A percentile compares a stretch with the other conserved stretches of the same genome.
Conservation (phyloP, 192 early-diverging fungal genomes). For the Mortierella hygrophila region DNA sequence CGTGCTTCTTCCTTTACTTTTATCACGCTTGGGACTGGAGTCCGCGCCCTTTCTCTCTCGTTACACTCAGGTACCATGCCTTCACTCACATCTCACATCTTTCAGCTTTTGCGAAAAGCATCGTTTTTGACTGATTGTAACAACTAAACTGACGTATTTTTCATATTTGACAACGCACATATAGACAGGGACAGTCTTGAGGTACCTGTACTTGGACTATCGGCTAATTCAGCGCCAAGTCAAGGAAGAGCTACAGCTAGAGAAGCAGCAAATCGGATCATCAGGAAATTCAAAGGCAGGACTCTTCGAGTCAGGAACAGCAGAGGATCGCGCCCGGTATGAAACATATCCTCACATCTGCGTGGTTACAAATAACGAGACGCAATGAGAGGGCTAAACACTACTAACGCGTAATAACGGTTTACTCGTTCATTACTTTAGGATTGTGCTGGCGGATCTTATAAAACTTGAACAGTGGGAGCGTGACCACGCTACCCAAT, state of each 20-base stretch:
- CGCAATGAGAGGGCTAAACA: background rate
- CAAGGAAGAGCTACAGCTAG: slow-evolving; percentile 46
- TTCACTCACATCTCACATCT: background rate
- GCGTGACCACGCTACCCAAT: background rate
- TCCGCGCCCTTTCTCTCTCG: slow-evolving; percentile 25
- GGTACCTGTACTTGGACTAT: slow-evolving; percentile 39
- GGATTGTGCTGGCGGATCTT: slow-evolving; percentile 35
- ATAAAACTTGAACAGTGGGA: background rate
- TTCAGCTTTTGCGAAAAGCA: too few species aligned
- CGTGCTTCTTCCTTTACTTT: slow-evolving; percentile 26
- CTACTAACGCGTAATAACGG: background rate
- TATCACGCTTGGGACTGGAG: slow-evolving; percentile 26
- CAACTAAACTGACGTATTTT: background rate
- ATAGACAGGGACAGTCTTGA: slow-evolving; percentile 23
- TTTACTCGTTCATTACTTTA: background rate
- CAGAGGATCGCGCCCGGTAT: slow-evolving; percentile 49
- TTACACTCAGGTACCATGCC: slow-evolving; percentile 26
- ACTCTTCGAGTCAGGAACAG: slow-evolving; percentile 29
- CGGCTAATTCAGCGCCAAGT: slow-evolving; percentile 43
- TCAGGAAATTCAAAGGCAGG: background rate
- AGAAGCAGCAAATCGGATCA: slow-evolving; percentile 18
- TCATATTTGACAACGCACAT: background rate
- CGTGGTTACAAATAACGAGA: background rate
- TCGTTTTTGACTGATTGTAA: background rate
- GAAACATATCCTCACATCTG: too few species aligned